These are phyloP conservation scores for Sarocladium brachiariae DNA, from an alignment of 2,329 filamentous ascomycete genomes.

Conservation along the genomic window DNA sequence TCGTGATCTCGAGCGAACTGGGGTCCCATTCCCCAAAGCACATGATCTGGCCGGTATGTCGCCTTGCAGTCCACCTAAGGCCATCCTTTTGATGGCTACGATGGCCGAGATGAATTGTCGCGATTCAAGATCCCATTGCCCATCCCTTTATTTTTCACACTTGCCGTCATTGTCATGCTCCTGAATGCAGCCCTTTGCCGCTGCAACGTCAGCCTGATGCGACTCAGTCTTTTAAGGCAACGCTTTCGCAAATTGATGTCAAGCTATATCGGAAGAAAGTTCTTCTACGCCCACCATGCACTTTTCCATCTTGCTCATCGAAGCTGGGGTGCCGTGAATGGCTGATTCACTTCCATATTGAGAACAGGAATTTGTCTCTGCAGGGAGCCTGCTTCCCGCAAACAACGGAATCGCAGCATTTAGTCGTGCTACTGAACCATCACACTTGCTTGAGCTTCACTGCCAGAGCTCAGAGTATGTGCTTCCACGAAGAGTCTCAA, in stretches of 20 bases:
- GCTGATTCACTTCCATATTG: background rate
- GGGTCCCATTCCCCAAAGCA: slow-evolving; percentile 22
- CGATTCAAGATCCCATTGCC: background rate
- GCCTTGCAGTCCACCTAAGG: slow-evolving; percentile 17
- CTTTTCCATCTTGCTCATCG: background rate
- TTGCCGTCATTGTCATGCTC: background rate
- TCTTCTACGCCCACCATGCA: background rate
- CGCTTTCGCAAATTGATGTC: background rate
- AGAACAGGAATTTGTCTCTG: background rate
- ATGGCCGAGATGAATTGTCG: slow-evolving; percentile 1
- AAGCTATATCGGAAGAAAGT: background rate
- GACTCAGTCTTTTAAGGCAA: too few species aligned
- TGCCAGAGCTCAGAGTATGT: too few species aligned
- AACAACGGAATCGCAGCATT: background rate
- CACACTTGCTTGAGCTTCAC: too few species aligned
- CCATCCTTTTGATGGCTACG: slow-evolving; percentile 3
- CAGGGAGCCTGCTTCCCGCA: background rate
- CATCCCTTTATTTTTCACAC: slow-evolving; percentile 1
- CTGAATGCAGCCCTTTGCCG: too few species aligned
- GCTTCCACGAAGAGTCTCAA: background rate
- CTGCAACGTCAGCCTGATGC: too few species aligned
- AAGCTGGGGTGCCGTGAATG: background rate
- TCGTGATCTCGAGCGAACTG: slow-evolving; percentile 33
- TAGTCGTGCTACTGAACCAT: too few species aligned
- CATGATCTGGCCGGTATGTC: slow-evolving; percentile 41